Base-by-base conservation (phyloP, 225 moss, liverwort and hornwort species). In the Physcomitrium patens region DNA sequence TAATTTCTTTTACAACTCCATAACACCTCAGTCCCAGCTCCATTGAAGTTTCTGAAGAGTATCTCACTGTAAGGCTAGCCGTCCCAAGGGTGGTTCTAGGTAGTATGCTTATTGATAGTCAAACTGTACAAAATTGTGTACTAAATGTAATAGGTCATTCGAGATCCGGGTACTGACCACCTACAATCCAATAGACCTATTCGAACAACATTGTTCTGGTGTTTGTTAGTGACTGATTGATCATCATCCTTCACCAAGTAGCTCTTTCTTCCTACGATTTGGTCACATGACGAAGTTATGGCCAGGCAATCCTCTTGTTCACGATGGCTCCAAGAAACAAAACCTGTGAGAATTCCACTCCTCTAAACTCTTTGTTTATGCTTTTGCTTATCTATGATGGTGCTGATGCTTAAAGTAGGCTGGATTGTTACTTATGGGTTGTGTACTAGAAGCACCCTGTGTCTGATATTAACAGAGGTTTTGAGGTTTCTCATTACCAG, bases 61-160 rank as follows among this genome's bases (percentile, higher is more conserved):
- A 7, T 37, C 1, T 20, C 19, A 72, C 51, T 31, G 31, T 62
- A 62, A 60, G 3, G 31, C 9, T 56, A 41, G 5, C 50, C 37
- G 37, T 62, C 51, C 28, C 51, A 62, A 62, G 37, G 17, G 37
- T 62, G 61, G 41, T 54, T 68, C 42, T 44, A 17, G 20, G 43
- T 27, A 67, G 45, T 77, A 49, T 55, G 24, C 12, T 19, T 10
- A 10, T 31, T 54, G 44, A 44, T 49, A 24, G 14, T 50, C 6
- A 64, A 12, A 45, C 65, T 75, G 82, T 79, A 75, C 20, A 65
- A 24, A 16, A 12, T 52, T 79, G 68, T 77, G 76, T 53, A 60
- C 48, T 66, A n/a, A 1, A n/a, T 24, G 14, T 10, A 20, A 44
- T 48, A 11, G 6, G 22, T 43, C 52, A 56, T 70, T 77, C 12